Evolutionary conservation across 148 eudicot genomes (phyloP).

Genomic region (Diospyros kaki): DNA sequence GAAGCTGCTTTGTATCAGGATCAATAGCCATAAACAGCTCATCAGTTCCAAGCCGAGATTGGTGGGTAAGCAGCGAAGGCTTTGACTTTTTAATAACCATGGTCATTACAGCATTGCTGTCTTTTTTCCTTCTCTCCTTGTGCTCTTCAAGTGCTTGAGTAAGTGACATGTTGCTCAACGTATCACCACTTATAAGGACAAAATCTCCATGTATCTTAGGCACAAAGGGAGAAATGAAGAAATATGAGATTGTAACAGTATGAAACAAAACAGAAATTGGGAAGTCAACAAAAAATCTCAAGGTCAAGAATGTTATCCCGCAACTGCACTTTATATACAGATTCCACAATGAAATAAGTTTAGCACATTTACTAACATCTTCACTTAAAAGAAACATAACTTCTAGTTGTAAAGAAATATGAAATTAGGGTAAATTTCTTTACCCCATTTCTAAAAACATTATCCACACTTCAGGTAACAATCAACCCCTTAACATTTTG

Average conservation of each 20-base stretch:
- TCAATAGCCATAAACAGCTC: conserved; percentile 88
- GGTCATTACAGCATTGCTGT: conserved; percentile 91
- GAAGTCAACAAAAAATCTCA: not conserved
- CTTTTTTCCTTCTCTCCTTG: conserved; percentile 83
- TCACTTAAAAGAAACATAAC: too few relatives aligned
- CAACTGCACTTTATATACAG: too few relatives aligned
- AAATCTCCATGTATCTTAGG: conserved; percentile 85
- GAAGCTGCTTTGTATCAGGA: conserved; percentile 77
- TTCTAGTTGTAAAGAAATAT: too few relatives aligned
- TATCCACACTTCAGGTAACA: too few relatives aligned
- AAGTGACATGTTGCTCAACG: conserved; percentile 88
- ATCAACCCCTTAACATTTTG: too few relatives aligned
- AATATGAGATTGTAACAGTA: not conserved
- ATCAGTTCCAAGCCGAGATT: conserved; percentile 93
- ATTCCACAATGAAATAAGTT: too few relatives aligned
- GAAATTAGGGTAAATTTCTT: too few relatives aligned
- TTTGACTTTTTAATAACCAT: conserved; percentile 83
- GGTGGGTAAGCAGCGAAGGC: conserved; percentile 64
- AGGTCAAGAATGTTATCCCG: not conserved
- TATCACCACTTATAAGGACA: conserved; percentile 83
- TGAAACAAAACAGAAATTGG: not conserved
- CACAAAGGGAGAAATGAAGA: conserved; percentile 18
- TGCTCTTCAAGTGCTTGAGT: conserved; percentile 79
- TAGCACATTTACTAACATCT: too few relatives aligned
- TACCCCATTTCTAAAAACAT: too few relatives aligned